Evolutionary conservation across 1,139 yeast genomes (phyloP).

Genomic region (Wickerhamomyces sp.): DNA sequence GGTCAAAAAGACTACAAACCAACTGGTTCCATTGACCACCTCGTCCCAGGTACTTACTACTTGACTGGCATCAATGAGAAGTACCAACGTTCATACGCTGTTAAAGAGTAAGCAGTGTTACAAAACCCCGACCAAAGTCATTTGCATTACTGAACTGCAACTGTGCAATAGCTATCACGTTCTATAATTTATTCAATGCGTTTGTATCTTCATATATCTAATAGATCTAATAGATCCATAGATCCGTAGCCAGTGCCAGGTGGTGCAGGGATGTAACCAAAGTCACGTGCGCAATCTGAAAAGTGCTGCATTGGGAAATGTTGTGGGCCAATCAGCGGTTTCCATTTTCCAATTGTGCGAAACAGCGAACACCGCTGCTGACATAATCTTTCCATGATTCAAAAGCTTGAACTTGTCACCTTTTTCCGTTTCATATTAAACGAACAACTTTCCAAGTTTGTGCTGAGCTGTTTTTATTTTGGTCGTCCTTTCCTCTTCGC

Average conservation of each 20-base stretch:
- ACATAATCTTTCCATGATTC: too few relatives aligned
- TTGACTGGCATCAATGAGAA: conserved; percentile 81
- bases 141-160: background rate
- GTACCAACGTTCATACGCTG: conserved; percentile 76
- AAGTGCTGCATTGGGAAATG: background rate
- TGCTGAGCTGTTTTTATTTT: too few relatives aligned
- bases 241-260: too few relatives aligned
- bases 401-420: background rate
- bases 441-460: too few relatives aligned
- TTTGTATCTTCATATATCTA: too few relatives aligned
- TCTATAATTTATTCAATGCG: too few relatives aligned
- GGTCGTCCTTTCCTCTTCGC: background rate
- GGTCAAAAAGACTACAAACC: conserved; percentile 78
- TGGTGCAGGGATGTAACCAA: too few relatives aligned
- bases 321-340: background rate
- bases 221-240: too few relatives aligned
- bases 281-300: background rate
- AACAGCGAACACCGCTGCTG: too few relatives aligned
- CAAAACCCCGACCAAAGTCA: background rate
- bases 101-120: conserved; percentile 41
- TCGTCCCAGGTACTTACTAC: conserved; percentile 79
- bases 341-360: background rate
- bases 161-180: too few relatives aligned
- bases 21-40: conserved; percentile 66
- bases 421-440: background rate